Conservation (phyloP, 2,329 filamentous ascomycete genomes). For the Cladosporium sp. region DNA sequence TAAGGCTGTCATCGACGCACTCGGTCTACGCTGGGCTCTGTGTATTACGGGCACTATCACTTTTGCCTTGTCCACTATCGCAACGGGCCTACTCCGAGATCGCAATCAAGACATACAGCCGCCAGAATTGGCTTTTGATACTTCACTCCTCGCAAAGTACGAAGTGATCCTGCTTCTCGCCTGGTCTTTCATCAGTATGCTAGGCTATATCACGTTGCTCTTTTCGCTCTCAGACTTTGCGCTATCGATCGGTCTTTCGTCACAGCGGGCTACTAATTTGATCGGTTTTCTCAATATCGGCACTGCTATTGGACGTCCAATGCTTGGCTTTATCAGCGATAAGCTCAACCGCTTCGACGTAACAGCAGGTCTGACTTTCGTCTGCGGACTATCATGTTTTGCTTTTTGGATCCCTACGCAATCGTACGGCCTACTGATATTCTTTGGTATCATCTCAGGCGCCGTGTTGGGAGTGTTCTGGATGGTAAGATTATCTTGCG, state of each 20-base stretch:
- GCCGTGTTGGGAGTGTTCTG: constrained; percentile 44
- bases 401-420: constrained; percentile 43
- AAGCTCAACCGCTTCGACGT: constrained; percentile 37
- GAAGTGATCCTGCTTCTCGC: constrained; percentile 31
- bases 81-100: constrained; percentile 28
- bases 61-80: constrained; percentile 25
- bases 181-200: constrained; percentile 41
- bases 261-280: constrained; percentile 34
- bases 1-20: constrained; percentile 30
- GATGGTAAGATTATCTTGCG: constrained; percentile 30
- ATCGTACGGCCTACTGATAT: constrained; percentile 36
- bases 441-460: constrained; percentile 40
- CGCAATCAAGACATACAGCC: constrained; percentile 31
- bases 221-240: constrained; percentile 44
- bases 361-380: constrained; percentile 35
- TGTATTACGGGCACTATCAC: constrained; percentile 31
- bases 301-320: constrained; percentile 41
- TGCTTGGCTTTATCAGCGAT: constrained; percentile 42
- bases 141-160: constrained; percentile 27
- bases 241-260: constrained; percentile 37
- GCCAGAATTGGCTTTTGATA: constrained; percentile 30
- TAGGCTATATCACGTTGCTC: constrained; percentile 44
- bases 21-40: constrained; percentile 38
- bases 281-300: constrained; percentile 43
- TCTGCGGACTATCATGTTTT: constrained; percentile 35